Evolutionary conservation across 495 filamentous ascomycete genomes (phyloP).

Genomic region (Lasiosphaeria ovina): DNA sequence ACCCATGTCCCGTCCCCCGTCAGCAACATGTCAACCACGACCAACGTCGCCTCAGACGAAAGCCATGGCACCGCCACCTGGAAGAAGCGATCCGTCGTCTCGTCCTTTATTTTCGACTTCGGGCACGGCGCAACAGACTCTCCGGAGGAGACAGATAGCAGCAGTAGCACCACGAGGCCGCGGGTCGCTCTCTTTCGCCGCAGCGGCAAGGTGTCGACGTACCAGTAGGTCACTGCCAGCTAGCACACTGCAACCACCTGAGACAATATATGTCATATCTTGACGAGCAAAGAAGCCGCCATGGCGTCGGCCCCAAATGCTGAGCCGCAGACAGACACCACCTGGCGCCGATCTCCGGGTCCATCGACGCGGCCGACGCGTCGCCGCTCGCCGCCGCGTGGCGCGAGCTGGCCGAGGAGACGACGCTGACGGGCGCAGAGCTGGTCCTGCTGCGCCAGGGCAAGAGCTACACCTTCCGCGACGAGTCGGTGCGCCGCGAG

Average conservation of each 20-base stretch:
- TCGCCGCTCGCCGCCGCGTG: slow-evolving; percentile 54
- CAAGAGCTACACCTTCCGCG: slow-evolving; percentile 57
- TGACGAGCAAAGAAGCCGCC: no score
- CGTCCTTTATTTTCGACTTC: slow-evolving; percentile 54
- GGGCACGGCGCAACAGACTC: slow-evolving; percentile 10
- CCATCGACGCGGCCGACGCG: slow-evolving; percentile 51
- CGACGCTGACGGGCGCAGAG: slow-evolving; percentile 45
- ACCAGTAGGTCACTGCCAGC: slow-evolving; percentile 37
- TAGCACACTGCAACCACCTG: no score
- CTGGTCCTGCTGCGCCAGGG: slow-evolving; percentile 55
- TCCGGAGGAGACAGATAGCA: slow-evolving; percentile 9
- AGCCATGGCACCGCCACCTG: background rate
- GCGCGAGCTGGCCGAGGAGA: slow-evolving; percentile 65
- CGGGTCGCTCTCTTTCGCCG: slow-evolving; percentile 58
- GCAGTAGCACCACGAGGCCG: slow-evolving; percentile 18
- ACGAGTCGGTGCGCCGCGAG: slow-evolving; percentile 48
- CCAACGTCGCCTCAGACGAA: background rate
- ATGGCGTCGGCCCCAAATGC: no score
- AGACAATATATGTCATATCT: no score
- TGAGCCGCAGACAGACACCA: slow-evolving; percentile 39
- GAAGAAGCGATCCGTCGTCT: slow-evolving; percentile 43
- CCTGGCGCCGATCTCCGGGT: slow-evolving; percentile 60
- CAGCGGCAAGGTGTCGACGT: slow-evolving; percentile 56
- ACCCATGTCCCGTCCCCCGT: background rate
- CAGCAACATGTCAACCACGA: background rate